Conservation (phyloP, 2,329 filamentous ascomycete genomes). For the Akanthomyces muscarius region DNA sequence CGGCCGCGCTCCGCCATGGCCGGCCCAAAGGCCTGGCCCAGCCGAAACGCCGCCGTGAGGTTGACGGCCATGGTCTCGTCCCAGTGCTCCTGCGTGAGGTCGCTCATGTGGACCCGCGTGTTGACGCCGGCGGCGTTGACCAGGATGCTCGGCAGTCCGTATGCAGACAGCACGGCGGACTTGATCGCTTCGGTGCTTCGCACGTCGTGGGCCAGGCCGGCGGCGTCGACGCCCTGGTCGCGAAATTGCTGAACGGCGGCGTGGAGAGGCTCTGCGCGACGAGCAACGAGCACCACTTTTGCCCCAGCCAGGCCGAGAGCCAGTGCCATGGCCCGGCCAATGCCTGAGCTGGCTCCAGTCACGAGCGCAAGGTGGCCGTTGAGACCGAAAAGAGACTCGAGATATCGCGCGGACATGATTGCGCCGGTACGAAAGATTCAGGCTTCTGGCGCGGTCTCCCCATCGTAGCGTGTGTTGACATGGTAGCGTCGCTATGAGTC, state of each 20-base stretch:
- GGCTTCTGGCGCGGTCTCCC: neutral
- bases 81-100: slow-evolving; percentile 28
- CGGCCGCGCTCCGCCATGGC: slow-evolving; percentile 29
- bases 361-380: slow-evolving; percentile 28
- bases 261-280: slow-evolving; percentile 24
- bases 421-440: neutral
- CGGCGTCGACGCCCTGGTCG: slow-evolving; percentile 25
- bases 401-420: slow-evolving; percentile 21
- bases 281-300: slow-evolving; percentile 29
- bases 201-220: slow-evolving; percentile 22
- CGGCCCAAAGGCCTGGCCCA: slow-evolving; percentile 31
- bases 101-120: slow-evolving; percentile 28
- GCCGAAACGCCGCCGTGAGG: slow-evolving; percentile 30
- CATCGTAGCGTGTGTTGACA: neutral
- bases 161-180: slow-evolving; percentile 17
- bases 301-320: slow-evolving; percentile 30
- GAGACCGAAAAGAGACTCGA: slow-evolving; percentile 30
- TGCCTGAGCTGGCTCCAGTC: slow-evolving; percentile 33
- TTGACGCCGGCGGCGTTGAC: slow-evolving; percentile 32
- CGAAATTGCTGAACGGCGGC: slow-evolving; percentile 25
- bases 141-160: slow-evolving; percentile 30
- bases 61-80: slow-evolving; percentile 31
- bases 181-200: slow-evolving; percentile 22
- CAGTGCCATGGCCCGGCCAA: slow-evolving; percentile 31
- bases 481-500: neutral